Evolutionary conservation across 768 basidiomycete genomes (phyloP), one percentile per base, ranked within the genome.

Genomic region (Termitomyces sp.): DNA sequence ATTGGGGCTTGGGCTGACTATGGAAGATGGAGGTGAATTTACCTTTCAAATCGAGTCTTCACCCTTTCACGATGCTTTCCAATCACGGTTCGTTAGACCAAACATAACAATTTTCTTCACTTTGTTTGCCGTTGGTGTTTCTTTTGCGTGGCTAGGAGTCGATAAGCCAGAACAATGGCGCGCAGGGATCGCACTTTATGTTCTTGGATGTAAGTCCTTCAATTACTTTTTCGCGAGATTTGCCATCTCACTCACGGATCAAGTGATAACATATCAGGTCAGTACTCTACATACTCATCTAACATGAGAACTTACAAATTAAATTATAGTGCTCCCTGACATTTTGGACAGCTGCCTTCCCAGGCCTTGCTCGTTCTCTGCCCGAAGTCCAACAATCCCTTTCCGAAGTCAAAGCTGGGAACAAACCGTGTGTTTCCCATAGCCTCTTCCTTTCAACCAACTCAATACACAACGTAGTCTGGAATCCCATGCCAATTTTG

Each of bases 321-420:
- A 32, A 44, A 11, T 36, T n/a, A 0, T 59, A 89, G 84, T 84
- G 88, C 58, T 77, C 87, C 35, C 71, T 91, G 58, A 91, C 90
- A 0, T 92, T 92, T 72, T 92, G 89, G 90, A 89, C 88, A 0
- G 91, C 91, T 13, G 90, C 91, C 13, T 91, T 92, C 69, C 89
- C 90, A 0, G 90, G 88, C 18, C 78, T 92, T 16, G 86, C 87
- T 24, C 80, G 84, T 9, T 83, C 91, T 69, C 79, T 91, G 32
- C 86, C 88, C 0, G 85, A 90, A 66, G 83, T 92, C n/a, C 78
- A 82, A 63, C 70, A 77, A 54, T 89, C 87, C 2, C 73, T 77
- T 5, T 60, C 58, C 4, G 71, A 79, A 52, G 76, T 75, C 2
- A 71, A 73, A 45, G 58, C 68, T 8, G 82, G 81, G 9, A 67